Base-by-base conservation (phyloP, 495 filamentous ascomycete genomes). In the Alectoria sarmentosa region DNA sequence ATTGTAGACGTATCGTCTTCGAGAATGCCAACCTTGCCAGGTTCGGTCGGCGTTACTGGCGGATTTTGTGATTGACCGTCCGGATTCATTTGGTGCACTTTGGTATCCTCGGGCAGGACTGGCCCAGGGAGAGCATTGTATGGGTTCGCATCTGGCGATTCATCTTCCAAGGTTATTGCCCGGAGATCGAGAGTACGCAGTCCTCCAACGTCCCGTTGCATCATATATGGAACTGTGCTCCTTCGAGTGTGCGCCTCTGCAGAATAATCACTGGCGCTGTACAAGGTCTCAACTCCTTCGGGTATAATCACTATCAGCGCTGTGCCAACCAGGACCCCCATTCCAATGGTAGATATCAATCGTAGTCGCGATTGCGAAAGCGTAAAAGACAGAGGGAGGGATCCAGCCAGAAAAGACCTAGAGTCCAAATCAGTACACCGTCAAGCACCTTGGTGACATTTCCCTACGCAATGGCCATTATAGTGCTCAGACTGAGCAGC, bases 281-380 rank as follows among this genome's bases (percentile, higher is more conserved):
- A 92, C 58, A 97, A 78, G 10, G 94, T 94, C 71, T 97, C 94
- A 58, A 98, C 86, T 21, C 94, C 94, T 74, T 98, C 94, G 0
- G 94, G 94, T 71, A 98, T 96, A 73, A 98, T 98, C 4, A 98
- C 91, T 63, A 98, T 92, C 68, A 98, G 82, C 13, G 91, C 91
- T 41, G 93, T 98, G 42, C 94, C 94, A 28, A 98, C 92, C 11
- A 98, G 80, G 21, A 98, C 88, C 48, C 94, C 94, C 78, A 96
- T 91, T 38, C 94, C 94, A 72, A 98, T 85, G 28, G 91, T 90
- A 15, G 92, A 92, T 73, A 98, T 90, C 42, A 97, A 75, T 71
- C 94, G 86, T 32, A 96, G 79, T 73, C 96, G 91, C 42, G 90
- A 90, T 65, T 87, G 86, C n/a, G 94, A 92, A 19, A 98, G 83